phyloP scores from a whole-genome alignment of 768 basidiomycete species.

The Paxillus rubicundulus region DNA sequence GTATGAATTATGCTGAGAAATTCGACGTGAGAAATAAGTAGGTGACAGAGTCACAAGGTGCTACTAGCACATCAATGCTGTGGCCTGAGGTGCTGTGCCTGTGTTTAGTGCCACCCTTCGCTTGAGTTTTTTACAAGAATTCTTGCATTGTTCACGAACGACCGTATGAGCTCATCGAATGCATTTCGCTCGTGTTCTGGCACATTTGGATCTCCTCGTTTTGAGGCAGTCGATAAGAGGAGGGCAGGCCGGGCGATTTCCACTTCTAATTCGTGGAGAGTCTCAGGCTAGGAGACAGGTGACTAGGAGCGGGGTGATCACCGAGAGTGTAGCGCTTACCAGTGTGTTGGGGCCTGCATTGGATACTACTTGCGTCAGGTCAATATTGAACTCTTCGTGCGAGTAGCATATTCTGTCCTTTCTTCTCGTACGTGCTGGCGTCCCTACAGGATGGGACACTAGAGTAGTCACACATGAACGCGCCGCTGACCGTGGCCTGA shows the following conservation, averaged over 20 bases:
- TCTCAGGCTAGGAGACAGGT: conserved; percentile 44
- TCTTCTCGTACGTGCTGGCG: conserved; percentile 57
- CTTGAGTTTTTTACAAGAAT: conserved; percentile 80
- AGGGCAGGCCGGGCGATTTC: conserved; percentile 75
- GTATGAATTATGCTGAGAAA: not conserved
- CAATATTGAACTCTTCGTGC: conserved; percentile 91
- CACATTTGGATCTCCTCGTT: conserved; percentile 58
- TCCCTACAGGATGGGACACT: conserved; percentile 71
- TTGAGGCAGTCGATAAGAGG: conserved; percentile 67
- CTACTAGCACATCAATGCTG: not conserved
- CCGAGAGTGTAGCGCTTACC: conserved; percentile 37
- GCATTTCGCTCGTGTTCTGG: conserved; percentile 65
- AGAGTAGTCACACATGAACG: not conserved
- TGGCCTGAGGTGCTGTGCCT: not conserved
- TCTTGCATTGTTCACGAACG: conserved; percentile 90
- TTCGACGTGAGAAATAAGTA: not conserved
- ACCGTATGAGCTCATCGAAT: conserved; percentile 90
- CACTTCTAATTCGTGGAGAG: conserved; percentile 85
- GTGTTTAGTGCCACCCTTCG: conserved; percentile 42
- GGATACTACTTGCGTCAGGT: conserved; percentile 88
- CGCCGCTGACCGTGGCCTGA: not conserved
- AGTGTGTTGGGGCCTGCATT: conserved; percentile 44
- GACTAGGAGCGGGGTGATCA: conserved; percentile 3
- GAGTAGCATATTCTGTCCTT: conserved; percentile 93
- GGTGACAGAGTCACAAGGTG: not conserved